Percentiles rank a stretch among this genome's conserved stretches.
Evolutionary conservation across 108 stramenopile genomes (phyloP).

Genomic region (Nannochloropsis gaditana): DNA sequence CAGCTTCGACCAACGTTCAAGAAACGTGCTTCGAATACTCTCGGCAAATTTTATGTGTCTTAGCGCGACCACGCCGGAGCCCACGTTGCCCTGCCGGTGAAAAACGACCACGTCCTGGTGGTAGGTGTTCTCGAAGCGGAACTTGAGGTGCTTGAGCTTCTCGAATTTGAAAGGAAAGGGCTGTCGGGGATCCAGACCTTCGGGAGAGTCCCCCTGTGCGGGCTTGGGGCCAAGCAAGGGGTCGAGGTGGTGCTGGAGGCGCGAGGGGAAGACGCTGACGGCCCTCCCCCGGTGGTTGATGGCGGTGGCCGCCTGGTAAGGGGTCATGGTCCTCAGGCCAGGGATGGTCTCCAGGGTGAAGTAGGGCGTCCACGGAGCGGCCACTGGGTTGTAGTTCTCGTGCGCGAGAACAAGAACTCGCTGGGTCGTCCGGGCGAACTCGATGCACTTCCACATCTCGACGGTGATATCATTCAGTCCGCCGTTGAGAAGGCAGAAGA

Average conservation of each 20-base stretch:
- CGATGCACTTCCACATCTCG: conserved; percentile 10
- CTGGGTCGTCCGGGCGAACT: not conserved
- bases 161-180: not conserved
- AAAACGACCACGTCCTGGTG: not conserved
- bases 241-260: not conserved
- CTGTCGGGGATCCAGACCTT: conserved; percentile 10
- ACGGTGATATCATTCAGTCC: conserved; percentile 2
- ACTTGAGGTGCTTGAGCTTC: not conserved
- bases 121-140: not conserved
- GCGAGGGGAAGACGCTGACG: not conserved
- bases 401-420: not conserved
- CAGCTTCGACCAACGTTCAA: not conserved
- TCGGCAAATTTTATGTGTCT: not conserved
- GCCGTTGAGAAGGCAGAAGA: conserved; percentile 16
- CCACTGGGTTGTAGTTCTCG: conserved; percentile 4
- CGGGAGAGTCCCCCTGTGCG: not conserved
- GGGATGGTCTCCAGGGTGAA: not conserved
- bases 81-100: conserved; percentile 11
- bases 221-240: not conserved
- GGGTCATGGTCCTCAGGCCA: not conserved
- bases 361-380: not conserved
- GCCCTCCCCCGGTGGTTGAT: not conserved
- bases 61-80: not conserved
- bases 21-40: not conserved
- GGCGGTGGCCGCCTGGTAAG: conserved; percentile 1